Conservation (phyloP, 805 yeast genomes). For the Saccharomycopsis schoenii region DNA sequence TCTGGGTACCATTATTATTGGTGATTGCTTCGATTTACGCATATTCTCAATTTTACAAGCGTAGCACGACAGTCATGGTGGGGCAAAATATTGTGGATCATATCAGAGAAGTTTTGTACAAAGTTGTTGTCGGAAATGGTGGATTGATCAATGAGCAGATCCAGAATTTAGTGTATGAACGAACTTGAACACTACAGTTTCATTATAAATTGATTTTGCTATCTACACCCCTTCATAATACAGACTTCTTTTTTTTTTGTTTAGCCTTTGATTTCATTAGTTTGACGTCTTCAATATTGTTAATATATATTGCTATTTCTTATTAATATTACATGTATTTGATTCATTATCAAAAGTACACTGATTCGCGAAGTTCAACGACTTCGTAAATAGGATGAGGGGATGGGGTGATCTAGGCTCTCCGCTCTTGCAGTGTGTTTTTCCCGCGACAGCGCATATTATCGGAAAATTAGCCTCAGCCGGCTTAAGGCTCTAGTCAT, state of each 20-base stretch:
- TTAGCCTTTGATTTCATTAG: background rate
- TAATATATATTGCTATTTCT: background rate
- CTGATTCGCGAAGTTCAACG: background rate
- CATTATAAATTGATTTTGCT: background rate
- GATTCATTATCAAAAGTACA: background rate
- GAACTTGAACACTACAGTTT: background rate
- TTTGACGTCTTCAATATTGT: background rate
- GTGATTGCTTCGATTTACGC: constrained; percentile 41
- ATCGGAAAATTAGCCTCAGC: constrained; percentile 1
- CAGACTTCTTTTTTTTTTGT: background rate
- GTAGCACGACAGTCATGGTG: background rate
- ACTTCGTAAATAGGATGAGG: background rate
- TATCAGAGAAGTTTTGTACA: constrained; percentile 36
- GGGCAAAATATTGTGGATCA: constrained; percentile 29
- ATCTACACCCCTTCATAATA: background rate
- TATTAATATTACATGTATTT: background rate
- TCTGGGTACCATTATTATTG: constrained; percentile 79
- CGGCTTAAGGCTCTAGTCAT: background rate
- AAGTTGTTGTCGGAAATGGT: constrained; percentile 42
- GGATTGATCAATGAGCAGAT: constrained; percentile 22
- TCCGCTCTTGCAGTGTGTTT: background rate
- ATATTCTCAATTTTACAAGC: constrained; percentile 23
- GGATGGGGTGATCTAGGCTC: background rate
- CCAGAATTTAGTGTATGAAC: background rate
- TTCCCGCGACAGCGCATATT: background rate